phyloP scores from a whole-genome alignment of 2,329 filamentous ascomycete species.

The Cryphonectria carpinicola region DNA sequence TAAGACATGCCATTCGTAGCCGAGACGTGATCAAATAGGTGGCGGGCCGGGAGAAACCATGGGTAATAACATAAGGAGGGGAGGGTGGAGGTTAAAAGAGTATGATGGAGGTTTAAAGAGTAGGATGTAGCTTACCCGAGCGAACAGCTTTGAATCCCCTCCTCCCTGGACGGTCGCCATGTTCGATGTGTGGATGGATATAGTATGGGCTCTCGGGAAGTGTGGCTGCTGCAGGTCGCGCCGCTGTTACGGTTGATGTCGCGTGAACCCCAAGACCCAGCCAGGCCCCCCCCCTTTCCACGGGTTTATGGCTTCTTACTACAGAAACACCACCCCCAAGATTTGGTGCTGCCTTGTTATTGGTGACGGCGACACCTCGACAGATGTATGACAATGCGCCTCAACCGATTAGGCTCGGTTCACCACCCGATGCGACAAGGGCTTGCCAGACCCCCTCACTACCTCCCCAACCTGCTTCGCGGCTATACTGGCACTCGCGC shows the following conservation, averaged over 20 bases:
- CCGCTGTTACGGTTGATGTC: slow-evolving; percentile 20
- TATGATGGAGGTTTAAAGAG: slow-evolving; percentile 19
- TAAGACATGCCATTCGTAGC: slow-evolving; percentile 28
- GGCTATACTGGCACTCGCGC: slow-evolving; percentile 7
- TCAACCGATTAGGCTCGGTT: slow-evolving; percentile 10
- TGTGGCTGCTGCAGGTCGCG: slow-evolving; percentile 13
- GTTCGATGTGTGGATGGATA: slow-evolving; percentile 34
- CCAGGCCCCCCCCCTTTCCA: slow-evolving; percentile 11
- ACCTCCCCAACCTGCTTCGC: slow-evolving; percentile 1
- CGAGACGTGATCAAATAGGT: slow-evolving; percentile 17
- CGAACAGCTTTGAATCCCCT: slow-evolving; percentile 99
- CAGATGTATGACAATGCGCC: slow-evolving; percentile 14
- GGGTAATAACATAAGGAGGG: slow-evolving; percentile 6
- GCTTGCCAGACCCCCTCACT: slow-evolving; percentile 18
- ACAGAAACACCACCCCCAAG: slow-evolving; percentile 22
- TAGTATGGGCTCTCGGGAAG: slow-evolving; percentile 9
- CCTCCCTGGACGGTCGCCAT: slow-evolving; percentile 66
- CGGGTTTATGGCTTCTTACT: slow-evolving; percentile 16
- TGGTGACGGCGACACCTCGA: slow-evolving; percentile 19
- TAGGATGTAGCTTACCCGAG: slow-evolving; percentile 69
- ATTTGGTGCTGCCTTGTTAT: slow-evolving; percentile 22
- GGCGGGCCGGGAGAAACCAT: slow-evolving; percentile 13
- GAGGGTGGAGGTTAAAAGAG: slow-evolving; percentile 12
- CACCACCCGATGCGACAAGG: slow-evolving; percentile 21
- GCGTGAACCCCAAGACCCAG: slow-evolving; percentile 21